These are phyloP conservation scores for Luzula sylvatica DNA, from an alignment of 176 grass and related monocot species.

Conservation along the genomic window DNA sequence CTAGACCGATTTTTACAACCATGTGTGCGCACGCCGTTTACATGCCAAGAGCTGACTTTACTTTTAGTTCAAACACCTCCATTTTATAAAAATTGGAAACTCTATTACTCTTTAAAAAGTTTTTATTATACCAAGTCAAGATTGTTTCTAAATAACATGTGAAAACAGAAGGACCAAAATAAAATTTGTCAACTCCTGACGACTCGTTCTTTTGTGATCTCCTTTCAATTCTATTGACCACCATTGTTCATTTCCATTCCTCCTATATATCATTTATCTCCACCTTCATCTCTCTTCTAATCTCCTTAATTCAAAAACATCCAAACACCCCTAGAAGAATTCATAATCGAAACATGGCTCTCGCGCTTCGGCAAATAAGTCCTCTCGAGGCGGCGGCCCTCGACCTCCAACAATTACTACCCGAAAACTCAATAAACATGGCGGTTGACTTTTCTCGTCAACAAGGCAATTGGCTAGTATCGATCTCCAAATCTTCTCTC, in stretches of 20 bases:
- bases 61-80: not conserved
- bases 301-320: constrained; percentile 6
- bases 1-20: no score
- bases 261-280: constrained; percentile 2
- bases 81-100: not conserved
- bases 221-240: no score
- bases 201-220: not conserved
- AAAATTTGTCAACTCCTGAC: no score
- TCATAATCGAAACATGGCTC: not conserved
- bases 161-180: no score
- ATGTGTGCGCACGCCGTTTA: not conserved
- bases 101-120: no score
- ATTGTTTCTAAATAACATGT: no score
- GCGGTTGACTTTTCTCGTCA: constrained; percentile 17
- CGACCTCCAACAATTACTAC: constrained; percentile 16
- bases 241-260: not conserved
- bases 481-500: constrained; percentile 3
- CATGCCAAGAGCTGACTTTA: not conserved
- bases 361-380: constrained; percentile 6
- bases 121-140: no score
- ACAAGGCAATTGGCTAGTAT: constrained; percentile 6
- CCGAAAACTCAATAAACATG: not conserved
- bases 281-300: not conserved
- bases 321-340: not conserved
- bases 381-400: not conserved